These are phyloP conservation scores for Phanerodontia chrysosporium DNA, from an alignment of 768 basidiomycete species.

Conservation along the genomic window DNA sequence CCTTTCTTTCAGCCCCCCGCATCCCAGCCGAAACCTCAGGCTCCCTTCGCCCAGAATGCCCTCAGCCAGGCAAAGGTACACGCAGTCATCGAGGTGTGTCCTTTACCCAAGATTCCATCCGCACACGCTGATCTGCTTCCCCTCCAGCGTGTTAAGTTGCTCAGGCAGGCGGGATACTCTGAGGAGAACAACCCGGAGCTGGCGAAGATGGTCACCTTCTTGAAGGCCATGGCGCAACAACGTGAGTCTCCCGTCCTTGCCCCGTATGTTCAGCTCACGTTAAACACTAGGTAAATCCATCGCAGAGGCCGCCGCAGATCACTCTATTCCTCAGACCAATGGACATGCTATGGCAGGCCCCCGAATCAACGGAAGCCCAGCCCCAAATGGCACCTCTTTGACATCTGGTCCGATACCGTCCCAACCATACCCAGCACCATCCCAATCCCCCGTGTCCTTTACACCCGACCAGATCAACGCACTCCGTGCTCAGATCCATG, in stretches of 20 bases:
- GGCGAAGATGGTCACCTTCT: constrained; percentile 34
- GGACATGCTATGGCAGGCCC: constrained; percentile 26
- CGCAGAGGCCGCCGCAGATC: not conserved
- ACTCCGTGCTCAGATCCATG: constrained; percentile 78
- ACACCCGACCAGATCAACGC: constrained; percentile 69
- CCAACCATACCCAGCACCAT: constrained; percentile 47
- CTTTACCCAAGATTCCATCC: not conserved
- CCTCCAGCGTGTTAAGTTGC: constrained; percentile 38
- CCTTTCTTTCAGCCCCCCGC: not conserved
- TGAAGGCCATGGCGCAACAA: constrained; percentile 20
- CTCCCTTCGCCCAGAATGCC: not conserved
- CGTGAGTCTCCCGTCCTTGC: not conserved
- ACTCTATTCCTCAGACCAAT: not conserved
- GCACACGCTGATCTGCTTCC: not conserved
- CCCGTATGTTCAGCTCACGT: not conserved
- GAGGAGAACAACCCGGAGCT: constrained; percentile 43
- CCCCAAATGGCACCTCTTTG: constrained; percentile 37
- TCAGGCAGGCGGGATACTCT: constrained; percentile 41
- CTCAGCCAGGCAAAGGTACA: constrained; percentile 1
- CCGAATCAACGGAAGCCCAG: constrained; percentile 24
- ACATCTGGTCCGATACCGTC: constrained; percentile 47
- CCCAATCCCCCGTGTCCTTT: constrained; percentile 75
- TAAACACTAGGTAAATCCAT: not conserved
- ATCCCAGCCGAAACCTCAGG: not conserved
- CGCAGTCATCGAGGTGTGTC: constrained; percentile 1